Conservation (phyloP, 768 basidiomycete species). For the Cystofilobasidium ferigula region DNA sequence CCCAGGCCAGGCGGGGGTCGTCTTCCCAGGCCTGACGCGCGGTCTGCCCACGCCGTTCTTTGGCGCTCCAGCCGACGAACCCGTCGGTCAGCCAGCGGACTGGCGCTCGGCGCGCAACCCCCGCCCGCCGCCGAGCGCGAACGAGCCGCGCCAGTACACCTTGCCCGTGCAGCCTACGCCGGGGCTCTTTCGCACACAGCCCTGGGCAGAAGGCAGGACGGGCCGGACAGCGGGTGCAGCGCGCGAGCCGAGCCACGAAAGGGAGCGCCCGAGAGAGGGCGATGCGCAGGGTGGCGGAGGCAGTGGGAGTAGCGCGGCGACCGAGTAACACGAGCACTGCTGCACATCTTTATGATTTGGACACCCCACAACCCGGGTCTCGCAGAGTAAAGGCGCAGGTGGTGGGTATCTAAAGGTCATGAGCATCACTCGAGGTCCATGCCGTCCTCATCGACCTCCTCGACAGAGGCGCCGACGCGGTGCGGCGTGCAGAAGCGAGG, state of each 20-base stretch:
- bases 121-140: background rate
- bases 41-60: background rate
- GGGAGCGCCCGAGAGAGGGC: no score
- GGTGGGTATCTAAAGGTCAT: no score
- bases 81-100: background rate
- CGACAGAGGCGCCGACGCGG: conserved; percentile 37
- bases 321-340: no score
- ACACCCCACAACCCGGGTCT: no score
- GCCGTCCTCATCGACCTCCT: background rate
- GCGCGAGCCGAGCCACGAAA: no score
- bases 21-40: background rate
- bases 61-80: background rate
- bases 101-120: background rate
- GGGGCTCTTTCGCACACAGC: background rate
- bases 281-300: no score
- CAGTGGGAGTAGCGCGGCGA: no score
- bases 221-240: no score
- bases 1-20: conserved; percentile 2
- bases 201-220: background rate
- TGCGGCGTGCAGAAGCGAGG: conserved; percentile 49
- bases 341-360: no score
- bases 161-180: background rate
- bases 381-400: no score
- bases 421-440: conserved; percentile 9
- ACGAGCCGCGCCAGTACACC: background rate